Base-by-base conservation (phyloP, 176 grass and related monocot genomes). In the Avena sativa region DNA sequence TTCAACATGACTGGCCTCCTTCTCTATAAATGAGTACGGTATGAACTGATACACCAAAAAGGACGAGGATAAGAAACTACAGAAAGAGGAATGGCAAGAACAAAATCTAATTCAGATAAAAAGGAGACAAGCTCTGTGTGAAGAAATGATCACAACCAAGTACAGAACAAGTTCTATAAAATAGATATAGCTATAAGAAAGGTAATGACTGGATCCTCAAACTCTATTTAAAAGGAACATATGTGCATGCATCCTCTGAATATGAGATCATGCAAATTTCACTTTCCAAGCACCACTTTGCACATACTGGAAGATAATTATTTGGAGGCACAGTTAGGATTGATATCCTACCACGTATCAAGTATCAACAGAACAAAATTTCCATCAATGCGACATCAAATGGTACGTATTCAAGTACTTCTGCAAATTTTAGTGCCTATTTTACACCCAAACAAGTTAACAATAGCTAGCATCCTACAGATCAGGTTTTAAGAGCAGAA, bases 11-110 rank as follows among this genome's bases (percentile, higher is more conserved):
- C 92, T 93, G 52, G 94, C 97, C 84, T 98, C 97, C 89, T 98
- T 98, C 92, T 98, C 97, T 90, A 98, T 96, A 77, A 98, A 98
- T 83, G 97, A 98, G 89, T 96, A 98, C 8, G 97, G 97, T 84
- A 98, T 98, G 85, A 98, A 94, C 94, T 98, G 93, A 67, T 67
- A 68, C 77, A 89, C 87, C 48, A 83, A 47, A 87, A 60, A 26
- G 61, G 55, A 14, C 48, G 68, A 76, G 72, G 13, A 34, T 85
- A 87, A 92, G 72, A 55, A 83, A 84, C 19, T 32, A 9, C 15
- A 62, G n/a, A 15, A 67, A 81, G 46, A 4, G 52, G 77, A 66
- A 43, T 74, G 15, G 6, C 26, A 79, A 81, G 5, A 78, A 69
- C 12, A 46, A 19, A 92, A 16, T 80, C 57, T 36, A 72, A 46